Base-by-base conservation (phyloP, 1,284 basidiomycete genomes). In the Inonotus obliquus region DNA sequence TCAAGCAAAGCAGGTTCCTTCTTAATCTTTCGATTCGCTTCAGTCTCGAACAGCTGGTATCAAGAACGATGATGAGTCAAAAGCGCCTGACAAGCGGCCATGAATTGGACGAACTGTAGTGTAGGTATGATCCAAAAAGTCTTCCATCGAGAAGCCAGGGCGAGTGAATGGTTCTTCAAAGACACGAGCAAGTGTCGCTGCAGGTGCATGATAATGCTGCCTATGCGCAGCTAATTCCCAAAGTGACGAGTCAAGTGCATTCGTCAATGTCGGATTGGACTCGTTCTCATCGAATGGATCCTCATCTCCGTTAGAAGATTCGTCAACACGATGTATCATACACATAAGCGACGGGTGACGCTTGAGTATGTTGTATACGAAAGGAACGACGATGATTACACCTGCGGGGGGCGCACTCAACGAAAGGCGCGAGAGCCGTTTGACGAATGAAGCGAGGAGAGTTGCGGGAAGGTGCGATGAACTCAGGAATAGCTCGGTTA, bases 41-140 rank as follows among this genome's bases (percentile, higher is more conserved):
- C 96, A 1, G 91, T 91, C 56, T 96, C 92, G 67, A 97, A 92
- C 37, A 98, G 79, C 91, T 96, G 70, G 58, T 14, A 35, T 44
- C 54, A 54, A 25, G 61, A 59, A 29, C 4, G 17, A 21, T 38
- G 52, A 29, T 35, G 35, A 19, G 29, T 56, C 17, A 59, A 47
- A 37, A 25, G 44, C 25, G 4, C n/a, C 1, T 23, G n/a, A 49
- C 38, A 21, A 38, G 55, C n/a, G 44, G 10, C 56, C 39, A 38
- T 10, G 29, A 23, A n/a, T 39, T 35, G 10, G 13, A 80, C 91
- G 68, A 67, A 96, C 93, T 56, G 94, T 98, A 14, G 80, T 82
- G 70, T 98, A 99, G 0, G 93, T 94, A 72, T 98, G 94, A 75
- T 99, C 97, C 69, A 98, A 74, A 73, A 99, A 99, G 73, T 99